Percentiles rank a stretch among this genome's conserved stretches.
phyloP scores from a whole-genome alignment of 768 basidiomycete species.

The Collybiopsis confluens region DNA sequence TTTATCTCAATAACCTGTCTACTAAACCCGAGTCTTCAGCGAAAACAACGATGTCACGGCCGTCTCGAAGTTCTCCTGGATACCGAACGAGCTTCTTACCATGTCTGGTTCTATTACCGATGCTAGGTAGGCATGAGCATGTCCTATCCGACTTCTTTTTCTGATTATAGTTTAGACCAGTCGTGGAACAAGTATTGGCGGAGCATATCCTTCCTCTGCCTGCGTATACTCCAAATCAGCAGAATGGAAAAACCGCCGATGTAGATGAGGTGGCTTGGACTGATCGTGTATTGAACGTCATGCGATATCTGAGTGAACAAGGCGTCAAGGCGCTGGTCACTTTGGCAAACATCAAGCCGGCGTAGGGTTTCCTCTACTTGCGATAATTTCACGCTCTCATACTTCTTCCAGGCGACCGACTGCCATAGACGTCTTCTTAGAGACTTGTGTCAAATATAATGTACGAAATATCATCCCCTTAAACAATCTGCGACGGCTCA shows the following conservation, averaged over 20 bases:
- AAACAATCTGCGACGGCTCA: not conserved
- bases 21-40: slow-evolving; percentile 34
- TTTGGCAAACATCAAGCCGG: slow-evolving; percentile 58
- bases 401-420: slow-evolving; percentile 53
- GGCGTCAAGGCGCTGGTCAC: slow-evolving; percentile 52
- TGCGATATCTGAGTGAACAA: slow-evolving; percentile 63
- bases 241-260: slow-evolving; percentile 31
- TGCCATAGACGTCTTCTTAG: slow-evolving; percentile 64
- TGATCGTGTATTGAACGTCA: slow-evolving; percentile 70
- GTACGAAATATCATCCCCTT: slow-evolving; percentile 43
- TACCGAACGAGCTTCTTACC: slow-evolving; percentile 70
- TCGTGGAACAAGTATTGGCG: slow-evolving; percentile 65
- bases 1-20: not conserved
- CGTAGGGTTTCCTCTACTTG: slow-evolving; percentile 31
- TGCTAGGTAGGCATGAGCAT: slow-evolving; percentile 42
- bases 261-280: slow-evolving; percentile 84
- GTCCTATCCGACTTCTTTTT: not conserved
- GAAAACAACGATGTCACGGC: slow-evolving; percentile 76
- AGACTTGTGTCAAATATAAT: slow-evolving; percentile 77
- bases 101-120: slow-evolving; percentile 49
- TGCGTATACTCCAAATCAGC: slow-evolving; percentile 24
- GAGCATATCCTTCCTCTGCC: slow-evolving; percentile 84
- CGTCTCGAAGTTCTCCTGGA: slow-evolving; percentile 85
- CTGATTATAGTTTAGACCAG: slow-evolving; percentile 32
- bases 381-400: not conserved